Percentiles rank a stretch among this genome's conserved stretches.
Conservation (phyloP, 306 rosid genomes). For the Begonia fuchsioides region DNA sequence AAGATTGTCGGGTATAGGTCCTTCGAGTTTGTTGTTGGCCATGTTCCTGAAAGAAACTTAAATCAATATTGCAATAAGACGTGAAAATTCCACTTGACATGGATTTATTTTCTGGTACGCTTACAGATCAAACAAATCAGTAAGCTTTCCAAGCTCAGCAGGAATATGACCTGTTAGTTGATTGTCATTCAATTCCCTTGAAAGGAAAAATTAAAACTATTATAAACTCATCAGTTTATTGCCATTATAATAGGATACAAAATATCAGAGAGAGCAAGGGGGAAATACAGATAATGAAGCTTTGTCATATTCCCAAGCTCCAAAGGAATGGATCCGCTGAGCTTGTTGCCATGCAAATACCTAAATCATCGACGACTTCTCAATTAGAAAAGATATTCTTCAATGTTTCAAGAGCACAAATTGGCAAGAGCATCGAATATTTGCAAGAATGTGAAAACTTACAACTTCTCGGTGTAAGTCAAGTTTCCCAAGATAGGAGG, state of each 20-base stretch:
- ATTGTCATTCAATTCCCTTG: conserved; percentile 81
- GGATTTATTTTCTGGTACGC: conserved; percentile 8
- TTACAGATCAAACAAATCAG: conserved; percentile 78
- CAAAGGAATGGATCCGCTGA: conserved; percentile 66
- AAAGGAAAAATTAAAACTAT: neutral
- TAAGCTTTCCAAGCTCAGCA: conserved; percentile 91
- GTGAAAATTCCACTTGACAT: no score
- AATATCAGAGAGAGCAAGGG: no score
- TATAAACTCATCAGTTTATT: neutral
- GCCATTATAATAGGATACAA: no score
- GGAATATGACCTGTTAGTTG: conserved; percentile 70
- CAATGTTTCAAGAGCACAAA: no score
- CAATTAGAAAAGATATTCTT: neutral
- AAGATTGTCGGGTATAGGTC: conserved; percentile 63
- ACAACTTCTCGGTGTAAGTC: conserved; percentile 86
- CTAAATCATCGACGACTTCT: conserved; percentile 15
- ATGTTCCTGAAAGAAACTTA: conserved; percentile 45
- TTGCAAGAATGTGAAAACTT: conserved; percentile 21
- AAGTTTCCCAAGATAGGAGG: conserved; percentile 88
- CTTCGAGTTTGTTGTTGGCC: conserved; percentile 77
- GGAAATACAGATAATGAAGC: conserved; percentile 71
- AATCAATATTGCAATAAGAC: no score
- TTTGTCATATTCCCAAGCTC: conserved; percentile 92
- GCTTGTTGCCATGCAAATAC: conserved; percentile 92
- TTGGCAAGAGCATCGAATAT: no score